Percentiles rank a stretch among this genome's conserved stretches.
phyloP scores from a whole-genome alignment of 257 asterid species.

The Jacaranda mimosifolia region DNA sequence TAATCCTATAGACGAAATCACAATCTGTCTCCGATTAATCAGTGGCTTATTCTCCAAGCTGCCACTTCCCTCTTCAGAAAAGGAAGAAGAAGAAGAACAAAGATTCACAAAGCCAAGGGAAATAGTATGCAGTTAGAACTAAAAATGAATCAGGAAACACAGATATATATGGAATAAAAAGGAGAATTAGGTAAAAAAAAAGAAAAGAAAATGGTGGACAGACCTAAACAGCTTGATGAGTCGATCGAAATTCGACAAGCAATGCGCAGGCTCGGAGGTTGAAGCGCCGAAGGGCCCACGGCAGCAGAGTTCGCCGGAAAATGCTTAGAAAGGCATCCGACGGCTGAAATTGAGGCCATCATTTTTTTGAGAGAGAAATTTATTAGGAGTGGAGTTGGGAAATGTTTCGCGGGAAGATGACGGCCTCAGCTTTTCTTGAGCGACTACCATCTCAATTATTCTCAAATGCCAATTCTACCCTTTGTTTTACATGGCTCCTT shows the following conservation, averaged over 20 bases:
- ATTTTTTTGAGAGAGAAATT: slow-evolving; percentile 35
- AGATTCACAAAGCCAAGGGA: neutral
- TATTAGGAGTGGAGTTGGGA: slow-evolving; percentile 22
- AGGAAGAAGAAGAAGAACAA: neutral
- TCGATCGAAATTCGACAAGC: slow-evolving; percentile 32
- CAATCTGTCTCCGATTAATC: slow-evolving; percentile 67
- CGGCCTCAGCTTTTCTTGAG: slow-evolving; percentile 51
- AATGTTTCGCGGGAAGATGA: slow-evolving; percentile 61
- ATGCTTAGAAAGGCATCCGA: slow-evolving; percentile 48
- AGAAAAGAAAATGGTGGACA: slow-evolving; percentile 11
- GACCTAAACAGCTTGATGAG: slow-evolving; percentile 46
- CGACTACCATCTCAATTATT: slow-evolving; percentile 17
- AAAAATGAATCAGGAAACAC: neutral
- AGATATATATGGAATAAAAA: neutral
- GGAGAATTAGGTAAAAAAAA: neutral
- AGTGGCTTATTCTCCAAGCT: slow-evolving; percentile 42
- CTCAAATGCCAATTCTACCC: slow-evolving; percentile 36
- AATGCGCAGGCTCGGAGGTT: slow-evolving; percentile 27
- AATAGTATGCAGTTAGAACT: slow-evolving; percentile 10
- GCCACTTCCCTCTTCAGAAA: slow-evolving; percentile 49
- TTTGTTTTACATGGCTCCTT: neutral
- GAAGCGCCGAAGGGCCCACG: slow-evolving; percentile 26
- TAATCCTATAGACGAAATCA: slow-evolving; percentile 65
- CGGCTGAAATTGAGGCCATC: slow-evolving; percentile 64
- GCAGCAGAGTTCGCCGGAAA: slow-evolving; percentile 38